A percentile compares a stretch with the other conserved stretches of the same genome.
These are phyloP conservation scores for Ophidiomyces ophidiicola DNA, from an alignment of 2,329 filamentous ascomycete species.

Conservation along the genomic window DNA sequence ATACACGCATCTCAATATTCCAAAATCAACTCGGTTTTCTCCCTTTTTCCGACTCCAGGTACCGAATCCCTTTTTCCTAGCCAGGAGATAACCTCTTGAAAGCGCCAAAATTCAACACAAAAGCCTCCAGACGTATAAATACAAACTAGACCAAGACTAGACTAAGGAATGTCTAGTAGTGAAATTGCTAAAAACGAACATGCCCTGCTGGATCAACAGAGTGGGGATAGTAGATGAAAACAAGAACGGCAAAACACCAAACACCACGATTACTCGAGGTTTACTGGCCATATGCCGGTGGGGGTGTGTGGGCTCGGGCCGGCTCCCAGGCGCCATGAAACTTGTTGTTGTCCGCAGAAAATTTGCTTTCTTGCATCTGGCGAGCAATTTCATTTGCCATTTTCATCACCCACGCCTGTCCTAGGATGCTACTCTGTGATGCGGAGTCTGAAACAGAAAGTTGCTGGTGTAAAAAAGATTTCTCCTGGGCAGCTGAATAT, in stretches of 20 bases:
- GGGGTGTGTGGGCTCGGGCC: slow-evolving; percentile 29
- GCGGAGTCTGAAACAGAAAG: slow-evolving; percentile 11
- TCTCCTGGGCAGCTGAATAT: not conserved
- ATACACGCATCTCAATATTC: not conserved
- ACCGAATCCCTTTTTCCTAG: slow-evolving; percentile 4
- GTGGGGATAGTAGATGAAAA: slow-evolving; percentile 1
- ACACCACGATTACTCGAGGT: not conserved
- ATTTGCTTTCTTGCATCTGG: slow-evolving; percentile 78
- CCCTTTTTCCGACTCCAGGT: slow-evolving; percentile 7
- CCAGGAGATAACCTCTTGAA: slow-evolving; percentile 1
- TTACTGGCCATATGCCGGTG: slow-evolving; percentile 36
- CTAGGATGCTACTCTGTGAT: slow-evolving; percentile 29
- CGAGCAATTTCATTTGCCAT: slow-evolving; percentile 82
- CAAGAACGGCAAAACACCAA: not conserved
- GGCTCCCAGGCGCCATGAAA: slow-evolving; percentile 29
- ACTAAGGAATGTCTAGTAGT: not conserved
- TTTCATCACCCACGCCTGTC: slow-evolving; percentile 42
- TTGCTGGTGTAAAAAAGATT: not conserved
- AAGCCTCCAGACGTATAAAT: slow-evolving; percentile 5
- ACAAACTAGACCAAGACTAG: slow-evolving; percentile 7
- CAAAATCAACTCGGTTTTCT: slow-evolving; percentile 1
- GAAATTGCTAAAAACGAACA: not conserved
- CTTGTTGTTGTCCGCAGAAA: slow-evolving; percentile 23
- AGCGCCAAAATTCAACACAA: slow-evolving; percentile 5
- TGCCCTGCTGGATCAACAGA: slow-evolving; percentile 1